These are phyloP conservation scores for Solanum hybrid DNA, from an alignment of 305 asterid species.

Conservation along the genomic window DNA sequence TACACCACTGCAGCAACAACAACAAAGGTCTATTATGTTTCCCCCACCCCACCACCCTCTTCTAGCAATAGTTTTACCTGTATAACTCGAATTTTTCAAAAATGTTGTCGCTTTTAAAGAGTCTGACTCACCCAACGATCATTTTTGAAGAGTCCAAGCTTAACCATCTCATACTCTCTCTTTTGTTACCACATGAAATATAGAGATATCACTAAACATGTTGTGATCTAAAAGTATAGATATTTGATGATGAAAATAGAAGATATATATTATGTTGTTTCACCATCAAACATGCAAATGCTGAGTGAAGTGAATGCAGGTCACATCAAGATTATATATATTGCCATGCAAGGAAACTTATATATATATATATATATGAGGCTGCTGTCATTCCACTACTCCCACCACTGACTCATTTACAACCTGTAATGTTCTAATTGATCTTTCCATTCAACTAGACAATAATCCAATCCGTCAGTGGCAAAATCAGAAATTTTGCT, in stretches of 20 bases:
- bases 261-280: neutral
- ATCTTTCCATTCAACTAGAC: neutral
- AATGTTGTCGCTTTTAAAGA: neutral
- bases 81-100: neutral
- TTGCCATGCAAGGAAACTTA: neutral
- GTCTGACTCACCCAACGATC: neutral
- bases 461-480: neutral
- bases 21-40: neutral
- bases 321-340: conserved; percentile 1
- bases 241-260: neutral
- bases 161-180: neutral
- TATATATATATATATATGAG: neutral
- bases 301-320: conserved; percentile 5
- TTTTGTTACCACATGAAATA: neutral
- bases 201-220: neutral
- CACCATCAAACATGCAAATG: conserved; percentile 7
- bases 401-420: neutral
- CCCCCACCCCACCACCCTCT: neutral
- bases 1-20: neutral
- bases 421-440: neutral
- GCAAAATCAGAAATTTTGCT: neutral
- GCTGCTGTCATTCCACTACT: neutral
- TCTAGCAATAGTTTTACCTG: neutral
- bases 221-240: neutral
- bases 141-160: neutral